Evolutionary conservation across 257 asterid genomes (phyloP), one percentile per base, ranked within the genome.

Genomic region (Echites panduratus): DNA sequence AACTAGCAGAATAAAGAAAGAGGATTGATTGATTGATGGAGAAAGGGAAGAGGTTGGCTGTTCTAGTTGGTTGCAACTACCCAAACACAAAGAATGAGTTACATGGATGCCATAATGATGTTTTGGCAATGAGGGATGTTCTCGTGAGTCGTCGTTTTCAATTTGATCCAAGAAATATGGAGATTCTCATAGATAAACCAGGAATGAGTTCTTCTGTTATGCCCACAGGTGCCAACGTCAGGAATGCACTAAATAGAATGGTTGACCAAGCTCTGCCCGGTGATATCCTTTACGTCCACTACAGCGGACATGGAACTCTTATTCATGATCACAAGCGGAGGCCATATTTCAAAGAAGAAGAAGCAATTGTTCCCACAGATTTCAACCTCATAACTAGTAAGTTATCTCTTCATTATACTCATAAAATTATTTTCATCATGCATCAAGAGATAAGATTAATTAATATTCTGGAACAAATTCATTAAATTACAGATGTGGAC

Each of bases 51-150:
- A 88, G 79, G 40, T 40, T 83, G 85, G 93, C 93, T 70, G 93
- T 91, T 82, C 82, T 89, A 70, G 97, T 89, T 22, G 97, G 97
- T 19, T 91, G 97, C 85, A 91, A 91, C 79, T 91, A 91, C n/a
- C 90, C 89, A 27, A 76, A 82, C 82, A 91, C 96, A 52, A 81
- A 70, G 0, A 58, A 88, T 72, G 85, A 87, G 80, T 81, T 92
- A 32, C 91, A 53, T 41, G 96, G 97, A 26, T 92, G 98, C 79
- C 92, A 88, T 69, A 90, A 92, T 40, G 95, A 90, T 44, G 96
- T 88, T 62, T 61, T 79, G 19, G 87, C 83, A n/a, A 89, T 89
- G 93, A 82, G 74, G 9, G 84, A 85, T 64, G 71, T 81, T 76
- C 89, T 92, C 26, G 7, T 90, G 16, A 54, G 68, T 41, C 84